phyloP scores from a whole-genome alignment of 75 land plant species.

The Sequoia sempervirens region DNA sequence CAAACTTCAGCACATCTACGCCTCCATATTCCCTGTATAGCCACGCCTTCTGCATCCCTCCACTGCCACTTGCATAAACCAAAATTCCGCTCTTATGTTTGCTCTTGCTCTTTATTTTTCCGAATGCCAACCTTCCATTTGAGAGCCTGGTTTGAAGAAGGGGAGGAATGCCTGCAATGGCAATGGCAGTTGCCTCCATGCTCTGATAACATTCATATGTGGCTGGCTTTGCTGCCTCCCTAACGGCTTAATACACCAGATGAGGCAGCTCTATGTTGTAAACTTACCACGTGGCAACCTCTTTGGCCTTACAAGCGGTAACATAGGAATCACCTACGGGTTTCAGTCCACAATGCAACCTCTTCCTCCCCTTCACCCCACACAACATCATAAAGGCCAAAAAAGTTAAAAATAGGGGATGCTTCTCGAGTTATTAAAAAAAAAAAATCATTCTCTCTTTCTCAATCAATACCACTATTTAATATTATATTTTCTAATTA shows the following conservation, averaged over 20 bases:
- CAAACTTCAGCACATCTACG: constrained; percentile 40
- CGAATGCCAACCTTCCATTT: background rate
- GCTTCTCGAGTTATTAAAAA: too few species aligned
- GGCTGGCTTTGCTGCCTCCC: background rate
- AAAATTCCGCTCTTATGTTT: background rate
- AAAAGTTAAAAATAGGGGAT: too few species aligned
- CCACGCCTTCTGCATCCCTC: constrained; percentile 54
- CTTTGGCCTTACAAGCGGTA: too few species aligned
- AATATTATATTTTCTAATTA: too few species aligned
- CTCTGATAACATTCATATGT: background rate
- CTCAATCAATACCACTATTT: too few species aligned
- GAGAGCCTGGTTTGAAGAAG: background rate
- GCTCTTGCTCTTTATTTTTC: background rate
- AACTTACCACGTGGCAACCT: background rate
- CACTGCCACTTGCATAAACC: background rate
- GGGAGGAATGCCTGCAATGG: background rate
- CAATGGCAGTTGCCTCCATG: background rate
- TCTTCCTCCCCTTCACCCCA: too few species aligned
- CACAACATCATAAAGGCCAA: too few species aligned
- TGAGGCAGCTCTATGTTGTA: background rate
- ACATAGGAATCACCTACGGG: too few species aligned
- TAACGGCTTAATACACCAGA: background rate
- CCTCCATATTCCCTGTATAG: constrained; percentile 55
- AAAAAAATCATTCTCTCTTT: too few species aligned
- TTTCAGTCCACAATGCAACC: too few species aligned